phyloP scores from a whole-genome alignment of 352 stramenopile genomes.

The Phytopythium helicoides region DNA sequence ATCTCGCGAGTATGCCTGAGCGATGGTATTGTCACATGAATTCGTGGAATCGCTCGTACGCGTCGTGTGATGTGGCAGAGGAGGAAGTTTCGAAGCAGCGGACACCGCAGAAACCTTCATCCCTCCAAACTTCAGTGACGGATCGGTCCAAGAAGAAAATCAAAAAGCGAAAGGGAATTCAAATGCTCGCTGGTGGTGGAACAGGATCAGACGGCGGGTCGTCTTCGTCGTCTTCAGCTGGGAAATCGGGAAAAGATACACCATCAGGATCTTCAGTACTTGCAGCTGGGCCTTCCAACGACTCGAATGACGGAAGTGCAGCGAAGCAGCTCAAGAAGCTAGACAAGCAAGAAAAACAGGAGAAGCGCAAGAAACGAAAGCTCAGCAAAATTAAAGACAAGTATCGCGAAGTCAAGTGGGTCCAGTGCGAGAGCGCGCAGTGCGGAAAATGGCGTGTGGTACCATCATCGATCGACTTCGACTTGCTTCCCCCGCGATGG shows the following conservation, averaged over 20 bases:
- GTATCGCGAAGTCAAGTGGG: slow-evolving; percentile 90
- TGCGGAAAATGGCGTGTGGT: slow-evolving; percentile 96
- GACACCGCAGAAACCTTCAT: slow-evolving; percentile 6
- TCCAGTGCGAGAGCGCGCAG: slow-evolving; percentile 92
- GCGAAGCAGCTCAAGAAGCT: slow-evolving; percentile 37
- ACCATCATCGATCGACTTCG: slow-evolving; percentile 87
- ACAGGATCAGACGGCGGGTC: slow-evolving; percentile 23
- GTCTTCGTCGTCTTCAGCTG: slow-evolving; percentile 34
- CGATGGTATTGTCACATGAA: slow-evolving; percentile 97
- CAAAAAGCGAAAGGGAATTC: slow-evolving; percentile 31
- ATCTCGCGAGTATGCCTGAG: slow-evolving; percentile 90
- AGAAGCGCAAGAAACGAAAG: slow-evolving; percentile 70
- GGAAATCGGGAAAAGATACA: background rate
- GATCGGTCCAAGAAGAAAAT: slow-evolving; percentile 24
- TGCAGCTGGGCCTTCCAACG: too few species aligned
- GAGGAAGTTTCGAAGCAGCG: slow-evolving; percentile 68
- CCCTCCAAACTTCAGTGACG: background rate
- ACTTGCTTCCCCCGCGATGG: slow-evolving; percentile 89
- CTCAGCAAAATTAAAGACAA: slow-evolving; percentile 83
- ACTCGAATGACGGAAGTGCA: too few species aligned
- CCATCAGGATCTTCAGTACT: too few species aligned
- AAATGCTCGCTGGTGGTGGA: slow-evolving; percentile 14
- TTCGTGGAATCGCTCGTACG: slow-evolving; percentile 84
- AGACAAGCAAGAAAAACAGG: slow-evolving; percentile 62
- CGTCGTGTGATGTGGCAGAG: slow-evolving; percentile 88